Percentiles rank a stretch among this genome's conserved stretches.
Evolutionary conservation across 768 basidiomycete genomes (phyloP).

Genomic region (Tephrocybe sp.): DNA sequence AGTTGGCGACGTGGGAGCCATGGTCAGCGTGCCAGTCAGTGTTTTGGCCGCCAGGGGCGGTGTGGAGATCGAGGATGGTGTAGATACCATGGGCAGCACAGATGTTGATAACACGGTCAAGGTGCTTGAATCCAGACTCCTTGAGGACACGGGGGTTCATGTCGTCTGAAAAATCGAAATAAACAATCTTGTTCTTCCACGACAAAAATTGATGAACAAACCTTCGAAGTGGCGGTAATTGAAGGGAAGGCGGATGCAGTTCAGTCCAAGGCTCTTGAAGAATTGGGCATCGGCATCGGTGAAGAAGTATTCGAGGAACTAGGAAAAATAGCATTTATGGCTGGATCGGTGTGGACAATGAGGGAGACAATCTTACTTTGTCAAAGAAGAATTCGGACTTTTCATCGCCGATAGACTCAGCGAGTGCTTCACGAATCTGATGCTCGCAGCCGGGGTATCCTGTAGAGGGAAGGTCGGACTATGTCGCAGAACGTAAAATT

Average conservation of each 20-base stretch:
- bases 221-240: constrained; percentile 76
- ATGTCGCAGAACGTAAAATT: not conserved
- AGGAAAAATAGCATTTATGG: not conserved
- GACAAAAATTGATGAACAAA: constrained; percentile 8
- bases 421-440: constrained; percentile 72
- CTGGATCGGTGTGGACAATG: constrained; percentile 1
- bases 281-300: constrained; percentile 69
- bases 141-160: constrained; percentile 78
- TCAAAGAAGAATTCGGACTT: constrained; percentile 83
- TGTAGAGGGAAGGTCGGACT: constrained; percentile 14
- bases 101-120: constrained; percentile 74
- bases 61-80: constrained; percentile 80
- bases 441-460: constrained; percentile 81
- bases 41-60: constrained; percentile 73
- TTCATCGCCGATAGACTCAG: constrained; percentile 57
- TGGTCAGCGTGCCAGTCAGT: constrained; percentile 80
- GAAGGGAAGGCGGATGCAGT: constrained; percentile 74
- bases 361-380: constrained; percentile 43
- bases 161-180: constrained; percentile 48
- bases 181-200: not conserved
- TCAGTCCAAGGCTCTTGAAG: constrained; percentile 76
- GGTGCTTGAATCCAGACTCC: constrained; percentile 72
- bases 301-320: constrained; percentile 88
- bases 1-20: constrained; percentile 65
- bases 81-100: constrained; percentile 77